Percentiles rank a stretch among this genome's conserved stretches.
phyloP scores from a whole-genome alignment of 306 rosid species.

The Vigna radiata region DNA sequence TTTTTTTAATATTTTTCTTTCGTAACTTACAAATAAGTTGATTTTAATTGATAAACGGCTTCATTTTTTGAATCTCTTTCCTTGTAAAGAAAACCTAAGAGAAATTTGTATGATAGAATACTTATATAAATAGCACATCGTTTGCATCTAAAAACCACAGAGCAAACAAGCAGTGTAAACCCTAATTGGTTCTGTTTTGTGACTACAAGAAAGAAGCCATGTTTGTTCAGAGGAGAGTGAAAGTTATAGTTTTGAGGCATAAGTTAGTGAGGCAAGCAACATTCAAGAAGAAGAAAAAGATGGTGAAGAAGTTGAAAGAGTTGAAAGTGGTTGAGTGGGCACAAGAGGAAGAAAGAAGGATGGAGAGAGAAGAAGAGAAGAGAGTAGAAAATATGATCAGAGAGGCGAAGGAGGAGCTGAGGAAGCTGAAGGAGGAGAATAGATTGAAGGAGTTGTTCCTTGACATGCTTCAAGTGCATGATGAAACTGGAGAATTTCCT shows the following conservation, averaged over 20 bases:
- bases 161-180: not conserved
- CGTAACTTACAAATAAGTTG: no score
- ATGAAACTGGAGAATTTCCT: not conserved
- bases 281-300: not conserved
- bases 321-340: not conserved
- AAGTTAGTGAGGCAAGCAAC: not conserved
- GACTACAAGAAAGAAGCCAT: not conserved
- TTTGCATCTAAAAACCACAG: not conserved
- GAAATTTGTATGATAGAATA: no score
- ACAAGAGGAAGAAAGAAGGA: not conserved
- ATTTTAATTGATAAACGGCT: no score
- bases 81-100: no score
- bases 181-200: not conserved
- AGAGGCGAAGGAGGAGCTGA: not conserved
- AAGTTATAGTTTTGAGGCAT: not conserved
- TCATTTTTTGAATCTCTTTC: no score
- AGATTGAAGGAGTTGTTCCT: not conserved
- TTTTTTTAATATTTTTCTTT: no score
- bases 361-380: not conserved
- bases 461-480: not conserved
- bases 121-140: not conserved
- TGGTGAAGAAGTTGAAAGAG: not conserved
- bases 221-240: not conserved
- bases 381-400: not conserved
- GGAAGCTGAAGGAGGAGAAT: not conserved